Conservation (phyloP, 352 stramenopile genomes). For the Globisporangium nunn region DNA sequence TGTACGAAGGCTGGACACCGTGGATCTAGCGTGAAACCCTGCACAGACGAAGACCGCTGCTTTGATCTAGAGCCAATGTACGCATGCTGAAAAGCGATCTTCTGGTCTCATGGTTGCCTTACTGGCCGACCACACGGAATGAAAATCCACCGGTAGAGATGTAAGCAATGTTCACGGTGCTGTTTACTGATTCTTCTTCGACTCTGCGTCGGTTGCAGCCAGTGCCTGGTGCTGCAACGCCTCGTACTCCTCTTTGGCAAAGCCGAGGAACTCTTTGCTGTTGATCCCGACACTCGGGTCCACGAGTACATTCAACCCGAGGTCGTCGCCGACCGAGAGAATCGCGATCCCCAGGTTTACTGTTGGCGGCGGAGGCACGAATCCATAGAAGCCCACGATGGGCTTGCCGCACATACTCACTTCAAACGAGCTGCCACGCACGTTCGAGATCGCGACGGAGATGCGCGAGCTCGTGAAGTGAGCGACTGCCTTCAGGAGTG, state of each 20-base stretch:
- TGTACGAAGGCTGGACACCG: slow-evolving; percentile 87
- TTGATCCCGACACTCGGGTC: slow-evolving; percentile 61
- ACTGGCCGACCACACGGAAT: no score
- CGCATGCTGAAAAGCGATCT: no score
- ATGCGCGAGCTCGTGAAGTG: slow-evolving; percentile 50
- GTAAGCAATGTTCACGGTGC: not conserved
- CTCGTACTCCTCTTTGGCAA: slow-evolving; percentile 60
- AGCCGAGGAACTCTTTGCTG: slow-evolving; percentile 54
- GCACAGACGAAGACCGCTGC: not conserved
- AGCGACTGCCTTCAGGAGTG: slow-evolving; percentile 43
- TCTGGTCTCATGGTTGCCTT: no score
- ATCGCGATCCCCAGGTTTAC: slow-evolving; percentile 77
- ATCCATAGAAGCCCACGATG: slow-evolving; percentile 60
- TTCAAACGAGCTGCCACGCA: slow-evolving; percentile 45
- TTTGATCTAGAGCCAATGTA: no score
- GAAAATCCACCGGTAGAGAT: not conserved
- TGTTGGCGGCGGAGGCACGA: slow-evolving; percentile 68
- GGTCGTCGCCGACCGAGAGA: slow-evolving; percentile 57
- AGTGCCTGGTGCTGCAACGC: slow-evolving; percentile 33
- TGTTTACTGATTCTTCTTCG: slow-evolving; percentile 12
- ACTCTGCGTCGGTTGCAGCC: not conserved
- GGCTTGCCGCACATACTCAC: slow-evolving; percentile 45
- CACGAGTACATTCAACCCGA: slow-evolving; percentile 70
- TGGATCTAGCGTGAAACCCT: no score
- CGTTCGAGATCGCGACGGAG: slow-evolving; percentile 64